Conservation (phyloP, 1,284 basidiomycete species). For the Puccinia horiana region DNA sequence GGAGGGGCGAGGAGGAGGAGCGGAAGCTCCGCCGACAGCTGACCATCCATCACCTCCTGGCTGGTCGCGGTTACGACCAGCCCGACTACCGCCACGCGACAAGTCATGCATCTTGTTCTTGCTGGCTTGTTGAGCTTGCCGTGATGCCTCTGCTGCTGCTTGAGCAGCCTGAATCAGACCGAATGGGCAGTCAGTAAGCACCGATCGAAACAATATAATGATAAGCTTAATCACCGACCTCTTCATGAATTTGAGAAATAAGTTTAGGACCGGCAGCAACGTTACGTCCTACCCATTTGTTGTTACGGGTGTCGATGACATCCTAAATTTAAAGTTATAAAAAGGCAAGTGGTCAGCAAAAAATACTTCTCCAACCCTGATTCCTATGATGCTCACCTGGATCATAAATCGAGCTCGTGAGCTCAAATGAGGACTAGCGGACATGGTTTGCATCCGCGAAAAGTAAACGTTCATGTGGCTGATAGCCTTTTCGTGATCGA, state of each 20-base stretch:
- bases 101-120: conserved; percentile 36
- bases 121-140: conserved; percentile 35
- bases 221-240: conserved; percentile 7
- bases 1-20: conserved; percentile 33
- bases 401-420: conserved; percentile 44
- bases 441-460: conserved; percentile 78
- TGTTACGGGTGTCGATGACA: conserved; percentile 42
- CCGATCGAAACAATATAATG: not conserved
- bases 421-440: conserved; percentile 63
- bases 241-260: conserved; percentile 42
- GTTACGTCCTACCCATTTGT: conserved; percentile 39
- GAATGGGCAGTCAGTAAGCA: not conserved
- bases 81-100: conserved; percentile 34
- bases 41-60: conserved; percentile 42
- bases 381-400: conserved; percentile 53
- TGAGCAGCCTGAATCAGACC: conserved; percentile 39
- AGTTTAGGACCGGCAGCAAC: conserved; percentile 36
- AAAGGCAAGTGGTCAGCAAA: not conserved
- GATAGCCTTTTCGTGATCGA: conserved; percentile 74
- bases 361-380: not conserved
- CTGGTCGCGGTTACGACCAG: conserved; percentile 41
- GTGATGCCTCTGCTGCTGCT: conserved; percentile 40
- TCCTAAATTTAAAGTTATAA: conserved; percentile 11
- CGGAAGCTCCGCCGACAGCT: conserved; percentile 23
- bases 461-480: conserved; percentile 92